Conservation (phyloP, 164 flowering plant genomes). For the Cinnamomum chago region DNA sequence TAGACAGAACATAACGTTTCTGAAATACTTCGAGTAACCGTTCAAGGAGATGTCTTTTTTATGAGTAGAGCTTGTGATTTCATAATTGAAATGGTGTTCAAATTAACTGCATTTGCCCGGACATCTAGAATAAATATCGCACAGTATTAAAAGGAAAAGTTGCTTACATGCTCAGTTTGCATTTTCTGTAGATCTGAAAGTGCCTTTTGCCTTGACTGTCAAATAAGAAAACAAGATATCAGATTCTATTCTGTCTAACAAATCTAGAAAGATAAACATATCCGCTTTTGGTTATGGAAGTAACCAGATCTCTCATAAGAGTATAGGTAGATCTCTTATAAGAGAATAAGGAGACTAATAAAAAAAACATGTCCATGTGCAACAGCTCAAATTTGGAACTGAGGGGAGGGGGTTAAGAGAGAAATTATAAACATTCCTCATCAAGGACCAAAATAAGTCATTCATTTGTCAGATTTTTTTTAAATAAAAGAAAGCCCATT, state of each 20-base stretch:
- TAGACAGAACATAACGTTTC: no score
- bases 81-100: no score
- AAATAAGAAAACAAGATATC: constrained; percentile 4
- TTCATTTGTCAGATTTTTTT: no score
- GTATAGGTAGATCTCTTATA: no score
- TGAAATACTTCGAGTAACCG: no score
- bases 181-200: constrained; percentile 64
- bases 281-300: neutral
- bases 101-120: no score
- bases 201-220: constrained; percentile 87
- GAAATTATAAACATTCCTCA: no score
- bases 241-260: neutral
- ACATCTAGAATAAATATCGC: neutral
- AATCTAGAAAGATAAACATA: neutral
- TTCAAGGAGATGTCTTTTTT: no score
- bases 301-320: no score
- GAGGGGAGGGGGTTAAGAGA: neutral
- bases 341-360: neutral
- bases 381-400: neutral
- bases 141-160: neutral
- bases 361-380: neutral
- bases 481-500: no score
- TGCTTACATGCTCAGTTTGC: constrained; percentile 65
- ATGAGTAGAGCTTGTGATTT: no score
- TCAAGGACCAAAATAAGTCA: no score